Percentiles rank a stretch among this genome's conserved stretches.
Conservation (phyloP, 2,329 filamentous ascomycete species). For the Microthyrium microscopicum region DNA sequence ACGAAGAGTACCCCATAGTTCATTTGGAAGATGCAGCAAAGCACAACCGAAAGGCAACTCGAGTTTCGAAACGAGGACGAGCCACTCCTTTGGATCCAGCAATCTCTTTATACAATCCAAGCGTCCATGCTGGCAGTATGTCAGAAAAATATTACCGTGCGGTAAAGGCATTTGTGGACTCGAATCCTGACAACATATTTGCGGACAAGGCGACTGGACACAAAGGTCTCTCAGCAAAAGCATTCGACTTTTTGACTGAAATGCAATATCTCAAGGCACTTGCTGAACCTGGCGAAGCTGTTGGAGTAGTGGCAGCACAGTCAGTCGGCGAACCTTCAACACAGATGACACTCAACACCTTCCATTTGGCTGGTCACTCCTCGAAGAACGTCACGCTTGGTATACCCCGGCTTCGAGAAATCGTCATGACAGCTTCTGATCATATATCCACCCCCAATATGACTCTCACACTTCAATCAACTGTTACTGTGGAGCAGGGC, state of each 20-base stretch:
- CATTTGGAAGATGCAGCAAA: conserved; percentile 50
- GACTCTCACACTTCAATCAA: conserved; percentile 63
- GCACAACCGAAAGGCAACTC: conserved; percentile 34
- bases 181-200: conserved; percentile 47
- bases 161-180: conserved; percentile 60
- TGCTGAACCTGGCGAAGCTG: conserved; percentile 87
- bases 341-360: conserved; percentile 98
- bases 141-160: conserved; percentile 70
- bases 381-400: conserved; percentile 97
- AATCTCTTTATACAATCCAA: conserved; percentile 55
- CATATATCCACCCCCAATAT: conserved; percentile 82
- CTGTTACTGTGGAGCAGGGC: conserved; percentile 50
- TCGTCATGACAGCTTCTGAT: conserved; percentile 89
- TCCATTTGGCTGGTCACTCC: conserved; percentile 96
- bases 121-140: conserved; percentile 64
- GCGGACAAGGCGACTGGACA: conserved; percentile 41
- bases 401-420: conserved; percentile 93
- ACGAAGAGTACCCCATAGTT: conserved; percentile 31
- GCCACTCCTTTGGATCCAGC: conserved; percentile 76
- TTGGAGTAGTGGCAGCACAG: conserved; percentile 91
- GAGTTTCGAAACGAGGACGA: conserved; percentile 25
- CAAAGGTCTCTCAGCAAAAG: conserved; percentile 40
- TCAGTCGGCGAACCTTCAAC: conserved; percentile 95
- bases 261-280: conserved; percentile 87
- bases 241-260: conserved; percentile 69